These are phyloP conservation scores for sunflower (Helianthus annuus) DNA, from an alignment of 129 eudicot genomes.

Conservation along the genomic window HanXRQr2.0-SUNRISE NC_035436.2:158962343-158962842, in stretches of 20 bases:
- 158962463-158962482: background rate
- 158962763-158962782: constrained; percentile 28
- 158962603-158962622: too few species aligned
- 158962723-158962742: constrained; percentile 26
- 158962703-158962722: constrained; percentile 22
- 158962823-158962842: constrained; percentile 19
- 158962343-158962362: constrained; percentile 19
- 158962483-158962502: too few species aligned
- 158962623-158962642: too few species aligned
- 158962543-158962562: too few species aligned
- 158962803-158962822: background rate
- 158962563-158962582: too few species aligned
- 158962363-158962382: constrained; percentile 19
- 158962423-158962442: constrained; percentile 33
- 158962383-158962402: constrained; percentile 33
- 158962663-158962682: too few species aligned
- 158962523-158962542: too few species aligned
- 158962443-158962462: constrained; percentile 6
- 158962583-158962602: too few species aligned
- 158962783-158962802: constrained; percentile 19
- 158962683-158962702: background rate
- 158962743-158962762: constrained; percentile 20
- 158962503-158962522: too few species aligned
- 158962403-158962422: constrained; percentile 29
- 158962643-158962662: too few species aligned